Base-by-base conservation (phyloP, 2,329 filamentous ascomycete species). In the Corniculantispora saksenae region DNA sequence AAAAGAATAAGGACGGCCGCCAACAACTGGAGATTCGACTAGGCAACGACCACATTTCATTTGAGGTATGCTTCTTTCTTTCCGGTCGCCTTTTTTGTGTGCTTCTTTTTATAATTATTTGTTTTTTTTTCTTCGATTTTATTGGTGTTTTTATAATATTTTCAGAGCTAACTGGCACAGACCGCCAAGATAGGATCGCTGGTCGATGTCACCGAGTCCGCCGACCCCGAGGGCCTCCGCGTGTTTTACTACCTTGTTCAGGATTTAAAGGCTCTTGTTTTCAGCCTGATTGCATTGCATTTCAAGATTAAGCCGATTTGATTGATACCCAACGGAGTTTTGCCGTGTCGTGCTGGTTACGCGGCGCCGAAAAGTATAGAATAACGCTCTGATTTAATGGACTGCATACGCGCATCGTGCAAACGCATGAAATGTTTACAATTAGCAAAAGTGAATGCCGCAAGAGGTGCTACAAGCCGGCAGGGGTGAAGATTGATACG, bases 231-330 rank as follows among this genome's bases (percentile, higher is more conserved):
- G 79, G 95, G 95, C 35, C 86, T 99, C 15, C 89, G 95, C 58
- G 95, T 99, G 3, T 99, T 99, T 79, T 99, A 99, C 83, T 99
- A 99, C 75, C 89, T 99, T 9, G 94, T 98, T 6, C 95, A 99
- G 76, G 95, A 99, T 75, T 82, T 99, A 29, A 99, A 98, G 81
- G 95, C 95, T 0, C 83, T 99, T 45, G 93, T 99, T 3, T 99
- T 99, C 78, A 97, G 94, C 62, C 80, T 99, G 69, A 99, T 98
- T 72, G 92, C 93, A 2, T 84, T 99, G 69, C 95, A 99, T 81
- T 99, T 99, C 84, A 99, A 99, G 90, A 92, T 92, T 77, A 92
- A 92, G 81, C 89, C 89, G 3, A 92, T 92, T 70, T 91, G 76
- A 78, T 64, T 57, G 47, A 54, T 47, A 53, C 57, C 57, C 61